These are phyloP conservation scores for Leersia perrieri DNA, from an alignment of 176 grass and related monocot genomes.

Conservation along the genomic window DNA sequence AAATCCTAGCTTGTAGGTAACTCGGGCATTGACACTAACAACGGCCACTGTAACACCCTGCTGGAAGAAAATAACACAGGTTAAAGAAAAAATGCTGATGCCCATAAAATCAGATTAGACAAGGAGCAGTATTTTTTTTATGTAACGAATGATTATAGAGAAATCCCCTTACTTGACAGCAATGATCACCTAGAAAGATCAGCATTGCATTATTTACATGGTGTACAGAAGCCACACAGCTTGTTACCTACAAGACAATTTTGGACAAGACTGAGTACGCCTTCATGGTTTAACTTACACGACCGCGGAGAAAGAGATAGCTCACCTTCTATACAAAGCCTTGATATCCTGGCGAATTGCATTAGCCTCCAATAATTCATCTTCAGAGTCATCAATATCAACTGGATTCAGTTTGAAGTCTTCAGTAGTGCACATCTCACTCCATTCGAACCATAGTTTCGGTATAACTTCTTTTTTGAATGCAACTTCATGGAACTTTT, in stretches of 20 bases:
- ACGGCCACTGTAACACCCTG: conserved; percentile 32
- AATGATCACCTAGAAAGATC: neutral
- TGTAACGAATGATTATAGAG: neutral
- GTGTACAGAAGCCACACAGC: neutral
- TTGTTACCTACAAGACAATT: conserved; percentile 20
- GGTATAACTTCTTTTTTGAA: conserved; percentile 87
- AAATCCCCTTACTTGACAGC: conserved; percentile 24
- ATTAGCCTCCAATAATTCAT: conserved; percentile 64
- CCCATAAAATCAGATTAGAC: neutral
- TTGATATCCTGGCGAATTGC: conserved; percentile 67
- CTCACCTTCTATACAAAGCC: conserved; percentile 77
- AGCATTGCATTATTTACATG: conserved; percentile 36
- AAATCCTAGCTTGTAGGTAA: neutral
- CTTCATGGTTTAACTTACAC: neutral
- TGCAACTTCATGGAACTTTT: conserved; percentile 48
- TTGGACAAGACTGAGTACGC: neutral
- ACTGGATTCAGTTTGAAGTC: conserved; percentile 71
- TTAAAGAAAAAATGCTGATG: neutral
- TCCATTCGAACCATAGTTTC: conserved; percentile 99
- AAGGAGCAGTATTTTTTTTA: neutral
- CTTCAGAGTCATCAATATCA: conserved; percentile 49
- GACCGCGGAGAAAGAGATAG: neutral
- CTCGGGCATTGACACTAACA: neutral
- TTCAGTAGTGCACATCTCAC: conserved; percentile 51
- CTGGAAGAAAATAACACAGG: neutral